Evolutionary conservation across 2,329 filamentous ascomycete species (phyloP), one percentile per base, ranked within the genome.

Genomic region (Fonsecaea nubica): DNA sequence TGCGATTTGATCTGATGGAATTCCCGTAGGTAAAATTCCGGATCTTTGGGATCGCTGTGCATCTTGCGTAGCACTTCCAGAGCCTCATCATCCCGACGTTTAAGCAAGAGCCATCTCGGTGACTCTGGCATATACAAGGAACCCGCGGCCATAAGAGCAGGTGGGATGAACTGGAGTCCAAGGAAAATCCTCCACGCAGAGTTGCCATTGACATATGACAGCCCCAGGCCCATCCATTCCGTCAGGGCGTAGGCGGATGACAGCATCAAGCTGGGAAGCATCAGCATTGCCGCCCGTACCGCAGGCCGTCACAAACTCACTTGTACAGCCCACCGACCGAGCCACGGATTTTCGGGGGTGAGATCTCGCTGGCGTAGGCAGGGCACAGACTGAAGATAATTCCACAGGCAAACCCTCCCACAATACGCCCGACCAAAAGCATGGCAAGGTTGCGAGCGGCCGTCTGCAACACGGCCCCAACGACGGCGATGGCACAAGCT

Each of bases 81-180:
- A 62, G 21, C 72, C 21, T 66, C 64, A 13, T 66, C 64, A 40
- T 66, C 52, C 12, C 61, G 66, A 38, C 69, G 69, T 38, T 66
- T 62, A 66, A 72, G 69, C 65, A 70, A 65, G n/a, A 74, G 65
- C 35, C 70, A 74, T 13, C 72, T 63, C 7, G 72, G 73, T 0
- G 69, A 73, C 63, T 74, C 72, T 9, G 73, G 73, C 40, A 74
- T 71, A 57, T 71, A 74, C 2, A 62, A 54, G 18, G 74, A 66
- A 18, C 66, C 50, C 42, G 67, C 32, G 18, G 50, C 21, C 59
- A 66, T 66, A 8, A 58, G n/a, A 1, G 42, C 30, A 9, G 15
- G 15, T 5, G 58, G 53, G 18, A 66, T 6, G 32, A 33, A 42
- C 48, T 66, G 64, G 13, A 56, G 35, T 10, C 59, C 64, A 25